A percentile compares a stretch with the other conserved stretches of the same genome.
Conservation (phyloP, 345 rosid species). For the Lepidium africanum region DNA sequence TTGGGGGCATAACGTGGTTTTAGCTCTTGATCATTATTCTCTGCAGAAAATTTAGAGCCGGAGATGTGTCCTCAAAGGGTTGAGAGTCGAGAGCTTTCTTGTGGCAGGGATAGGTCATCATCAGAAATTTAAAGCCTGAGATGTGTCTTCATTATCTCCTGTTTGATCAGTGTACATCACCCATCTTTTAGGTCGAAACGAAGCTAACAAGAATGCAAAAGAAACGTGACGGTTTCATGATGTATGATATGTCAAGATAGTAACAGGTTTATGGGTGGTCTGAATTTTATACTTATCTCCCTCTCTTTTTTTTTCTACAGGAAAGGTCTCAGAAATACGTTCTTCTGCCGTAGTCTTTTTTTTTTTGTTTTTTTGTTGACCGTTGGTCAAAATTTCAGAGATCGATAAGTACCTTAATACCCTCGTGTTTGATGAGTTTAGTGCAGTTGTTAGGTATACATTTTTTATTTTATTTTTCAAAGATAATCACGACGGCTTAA, state of each 20-base stretch:
- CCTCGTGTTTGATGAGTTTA: background rate
- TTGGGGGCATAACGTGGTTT: background rate
- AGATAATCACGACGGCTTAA: background rate
- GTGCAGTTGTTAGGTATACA: background rate
- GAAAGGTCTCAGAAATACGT: too few relatives aligned
- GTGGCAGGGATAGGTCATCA: constrained; percentile 54
- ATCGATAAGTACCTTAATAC: background rate
- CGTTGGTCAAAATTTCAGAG: too few relatives aligned
- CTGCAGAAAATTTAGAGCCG: background rate
- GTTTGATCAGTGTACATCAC: constrained; percentile 57
- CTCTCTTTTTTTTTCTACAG: too few relatives aligned
- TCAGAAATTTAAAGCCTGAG: too few relatives aligned
- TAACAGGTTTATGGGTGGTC: constrained; percentile 32
- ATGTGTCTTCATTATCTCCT: too few relatives aligned
- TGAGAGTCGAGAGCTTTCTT: constrained; percentile 45
- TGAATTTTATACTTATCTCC: too few relatives aligned
- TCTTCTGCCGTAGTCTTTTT: too few relatives aligned
- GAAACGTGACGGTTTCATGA: constrained; percentile 53
- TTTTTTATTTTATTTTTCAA: background rate
- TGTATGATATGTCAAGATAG: constrained; percentile 53
- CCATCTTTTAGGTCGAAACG: constrained; percentile 34
- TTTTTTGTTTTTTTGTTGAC: too few relatives aligned
- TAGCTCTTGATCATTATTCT: background rate
- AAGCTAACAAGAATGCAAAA: constrained; percentile 42
- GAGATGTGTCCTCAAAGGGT: background rate